phyloP scores from a whole-genome alignment of 1,284 basidiomycete species.

The Naganishia cerealis region DNA sequence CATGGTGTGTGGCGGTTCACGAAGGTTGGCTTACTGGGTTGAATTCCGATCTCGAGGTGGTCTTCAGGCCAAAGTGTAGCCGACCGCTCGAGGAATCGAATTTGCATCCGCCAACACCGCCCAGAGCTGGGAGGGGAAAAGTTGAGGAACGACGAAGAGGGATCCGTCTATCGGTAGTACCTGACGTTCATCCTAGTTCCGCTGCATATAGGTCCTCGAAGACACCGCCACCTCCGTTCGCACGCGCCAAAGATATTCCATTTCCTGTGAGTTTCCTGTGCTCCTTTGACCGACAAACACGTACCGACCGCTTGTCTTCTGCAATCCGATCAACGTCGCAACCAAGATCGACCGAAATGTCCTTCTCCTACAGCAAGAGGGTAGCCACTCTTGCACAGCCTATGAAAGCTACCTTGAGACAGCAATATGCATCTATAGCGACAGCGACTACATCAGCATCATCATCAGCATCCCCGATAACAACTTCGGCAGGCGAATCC shows the following conservation, averaged over 20 bases:
- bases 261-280: not conserved
- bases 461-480: slow-evolving; percentile 38
- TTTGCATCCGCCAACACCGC: slow-evolving; percentile 8
- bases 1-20: not conserved
- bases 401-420: not conserved
- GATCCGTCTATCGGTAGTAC: not conserved
- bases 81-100: not conserved
- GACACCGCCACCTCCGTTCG: too few relatives aligned
- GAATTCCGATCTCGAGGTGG: too few relatives aligned
- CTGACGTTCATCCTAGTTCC: too few relatives aligned
- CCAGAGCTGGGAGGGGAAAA: slow-evolving; percentile 3
- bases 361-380: slow-evolving; percentile 4
- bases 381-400: slow-evolving; percentile 9
- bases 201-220: too few relatives aligned
- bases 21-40: too few relatives aligned
- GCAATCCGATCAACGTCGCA: not conserved
- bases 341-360: not conserved
- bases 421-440: slow-evolving; percentile 36
- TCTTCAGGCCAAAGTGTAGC: too few relatives aligned
- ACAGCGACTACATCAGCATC: slow-evolving; percentile 38
- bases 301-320: not conserved
- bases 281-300: not conserved
- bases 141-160: not conserved
- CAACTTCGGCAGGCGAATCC: slow-evolving; percentile 17
- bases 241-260: not conserved